Conservation (phyloP, 202 grass and related monocot species). For the Elaeis oleifera region DNA sequence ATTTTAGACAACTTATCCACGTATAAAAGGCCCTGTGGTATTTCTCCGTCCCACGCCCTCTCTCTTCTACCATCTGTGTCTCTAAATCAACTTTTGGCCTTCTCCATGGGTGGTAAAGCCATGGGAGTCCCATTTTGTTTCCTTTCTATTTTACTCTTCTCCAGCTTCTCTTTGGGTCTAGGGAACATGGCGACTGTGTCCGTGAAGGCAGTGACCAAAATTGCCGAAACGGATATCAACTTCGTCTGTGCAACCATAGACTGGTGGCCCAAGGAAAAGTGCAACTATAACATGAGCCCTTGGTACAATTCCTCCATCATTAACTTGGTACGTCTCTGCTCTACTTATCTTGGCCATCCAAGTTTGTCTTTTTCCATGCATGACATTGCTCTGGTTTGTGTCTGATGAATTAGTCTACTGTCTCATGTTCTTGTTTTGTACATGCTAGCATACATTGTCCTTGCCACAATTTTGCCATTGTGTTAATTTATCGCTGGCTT, state of each 20-base stretch:
- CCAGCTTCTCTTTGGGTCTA: background rate
- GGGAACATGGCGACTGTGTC: slow-evolving; percentile 23
- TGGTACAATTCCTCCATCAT: slow-evolving; percentile 45
- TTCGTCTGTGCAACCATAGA: slow-evolving; percentile 50
- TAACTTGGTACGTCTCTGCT: slow-evolving; percentile 33
- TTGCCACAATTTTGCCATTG: no score
- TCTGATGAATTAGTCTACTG: no score
- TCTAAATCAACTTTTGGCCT: background rate
- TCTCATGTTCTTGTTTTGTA: no score
- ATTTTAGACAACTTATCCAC: no score
- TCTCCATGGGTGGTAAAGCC: background rate
- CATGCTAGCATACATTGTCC: no score
- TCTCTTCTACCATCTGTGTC: background rate
- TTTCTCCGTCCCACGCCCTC: background rate
- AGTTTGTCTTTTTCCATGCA: no score
- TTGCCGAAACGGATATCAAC: slow-evolving; percentile 31
- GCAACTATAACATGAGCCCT: slow-evolving; percentile 41
- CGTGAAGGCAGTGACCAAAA: slow-evolving; percentile 24
- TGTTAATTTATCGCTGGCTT: no score
- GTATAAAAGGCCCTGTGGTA: no score
- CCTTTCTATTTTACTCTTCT: background rate
- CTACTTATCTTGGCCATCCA: no score
- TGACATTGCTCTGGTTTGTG: no score
- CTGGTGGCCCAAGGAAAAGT: slow-evolving; percentile 61
- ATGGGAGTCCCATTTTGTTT: background rate